Evolutionary conservation across 2,329 filamentous ascomycete species (phyloP), one percentile per base, ranked within the genome.

Genomic region (Pseudophaeomoniella oleicola): DNA sequence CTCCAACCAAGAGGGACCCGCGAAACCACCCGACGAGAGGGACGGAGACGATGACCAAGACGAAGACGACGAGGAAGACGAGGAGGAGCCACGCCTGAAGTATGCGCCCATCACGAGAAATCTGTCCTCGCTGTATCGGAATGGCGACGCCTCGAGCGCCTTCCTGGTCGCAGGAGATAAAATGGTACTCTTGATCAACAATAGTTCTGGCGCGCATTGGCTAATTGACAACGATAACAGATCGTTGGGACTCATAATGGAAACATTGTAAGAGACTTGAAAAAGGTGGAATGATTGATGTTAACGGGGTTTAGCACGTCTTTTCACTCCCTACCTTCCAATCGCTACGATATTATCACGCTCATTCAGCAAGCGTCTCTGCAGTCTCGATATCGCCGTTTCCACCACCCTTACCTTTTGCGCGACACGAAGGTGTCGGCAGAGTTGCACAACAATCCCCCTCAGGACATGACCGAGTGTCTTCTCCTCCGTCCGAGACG

Each of bases 211-310:
- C 29, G 27, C 15, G 32, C 36, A 14, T 6, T 32, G 30, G 9
- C 29, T 16, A 35, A 36, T 31, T 27, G 35, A 19, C 42, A 36
- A 18, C 29, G 37, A 33, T 35, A 45, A 34, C 59, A 88, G 82
- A 80, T 94, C 43, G 68, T 93, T 48, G 90, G 88, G 46, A 94
- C 90, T 19, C 88, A 98, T 57, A 94, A 93, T 61, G 90, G 90
- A 50, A 94, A 90, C 51, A 88, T 96, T 50, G 85, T 92, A 69
- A 66, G 80, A 63, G 34, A 35, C 13, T 19, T 22, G 31, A 18
- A 2, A 37, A 16, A 5, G 12, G 34, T 16, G 13, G 19, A 31
- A 19, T 39, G 33, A 14, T 36, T 42, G 30, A 50, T n/a, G 59
- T 54, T 62, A 44, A 37, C 22, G 36, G 22, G 29, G 39, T n/a